These are phyloP conservation scores for Exophiala sp. DNA, from an alignment of 2,329 filamentous ascomycete species.

Conservation along the genomic window DNA sequence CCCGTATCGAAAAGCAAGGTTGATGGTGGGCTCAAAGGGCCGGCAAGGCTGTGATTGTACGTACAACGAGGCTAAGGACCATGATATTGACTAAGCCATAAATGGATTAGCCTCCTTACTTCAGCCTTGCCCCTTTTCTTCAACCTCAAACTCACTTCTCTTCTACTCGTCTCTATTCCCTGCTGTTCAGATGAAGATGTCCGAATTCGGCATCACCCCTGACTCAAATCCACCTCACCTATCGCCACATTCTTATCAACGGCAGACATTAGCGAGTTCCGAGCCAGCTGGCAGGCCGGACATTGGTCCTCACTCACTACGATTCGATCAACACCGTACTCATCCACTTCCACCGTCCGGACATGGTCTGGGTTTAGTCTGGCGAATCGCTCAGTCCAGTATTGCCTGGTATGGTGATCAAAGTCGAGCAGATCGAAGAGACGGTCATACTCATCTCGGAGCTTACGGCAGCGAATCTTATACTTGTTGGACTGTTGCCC, in stretches of 20 bases:
- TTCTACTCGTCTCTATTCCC: too few relatives aligned
- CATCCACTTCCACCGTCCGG: neutral
- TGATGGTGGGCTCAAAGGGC: neutral
- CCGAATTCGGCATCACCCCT: too few relatives aligned
- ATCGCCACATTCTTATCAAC: neutral
- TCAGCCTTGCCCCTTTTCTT: neutral
- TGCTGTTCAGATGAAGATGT: too few relatives aligned
- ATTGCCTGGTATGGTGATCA: neutral
- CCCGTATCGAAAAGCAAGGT: too few relatives aligned
- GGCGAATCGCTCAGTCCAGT: constrained; percentile 2
- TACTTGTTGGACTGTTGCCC: constrained; percentile 8
- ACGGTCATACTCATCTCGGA: neutral
- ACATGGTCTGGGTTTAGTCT: constrained; percentile 4
- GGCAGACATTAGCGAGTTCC: neutral
- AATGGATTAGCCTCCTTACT: neutral
- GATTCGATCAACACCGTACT: neutral
- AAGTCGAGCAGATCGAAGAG: constrained; percentile 8
- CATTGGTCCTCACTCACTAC: neutral
- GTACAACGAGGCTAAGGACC: too few relatives aligned
- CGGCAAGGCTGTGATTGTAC: neutral
- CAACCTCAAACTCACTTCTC: too few relatives aligned
- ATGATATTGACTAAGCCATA: neutral
- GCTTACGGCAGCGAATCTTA: neutral
- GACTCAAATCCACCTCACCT: too few relatives aligned
- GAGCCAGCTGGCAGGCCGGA: neutral